A percentile compares a stretch with the other conserved stretches of the same genome.
These are phyloP conservation scores for Brassica hybrid DNA, from an alignment of 441 rosid species.

Conservation along the genomic window DNA sequence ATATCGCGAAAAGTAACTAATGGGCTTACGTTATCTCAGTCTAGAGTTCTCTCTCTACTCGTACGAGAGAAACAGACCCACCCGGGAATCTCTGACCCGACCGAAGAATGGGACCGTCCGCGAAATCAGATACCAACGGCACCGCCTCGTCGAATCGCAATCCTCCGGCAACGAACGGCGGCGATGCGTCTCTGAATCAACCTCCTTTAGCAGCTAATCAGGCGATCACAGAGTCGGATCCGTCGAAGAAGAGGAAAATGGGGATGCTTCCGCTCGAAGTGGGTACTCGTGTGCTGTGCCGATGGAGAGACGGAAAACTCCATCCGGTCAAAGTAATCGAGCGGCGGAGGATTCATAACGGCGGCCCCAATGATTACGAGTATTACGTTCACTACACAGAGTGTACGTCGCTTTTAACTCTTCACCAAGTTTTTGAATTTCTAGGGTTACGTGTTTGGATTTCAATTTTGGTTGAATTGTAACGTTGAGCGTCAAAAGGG, in stretches of 20 bases:
- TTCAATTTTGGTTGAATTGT: slow-evolving; percentile 5
- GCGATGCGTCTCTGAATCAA: slow-evolving; percentile 20
- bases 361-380: slow-evolving; percentile 75
- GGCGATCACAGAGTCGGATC: slow-evolving; percentile 50
- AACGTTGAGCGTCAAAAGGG: neutral
- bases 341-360: slow-evolving; percentile 64
- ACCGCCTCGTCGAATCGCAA: slow-evolving; percentile 45
- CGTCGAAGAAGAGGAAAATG: slow-evolving; percentile 62
- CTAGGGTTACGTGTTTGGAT: slow-evolving; percentile 22
- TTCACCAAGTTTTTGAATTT: slow-evolving; percentile 3
- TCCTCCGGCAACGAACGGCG: slow-evolving; percentile 36
- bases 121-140: slow-evolving; percentile 53
- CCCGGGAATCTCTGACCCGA: slow-evolving; percentile 32
- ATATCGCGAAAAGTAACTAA: neutral
- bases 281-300: slow-evolving; percentile 93
- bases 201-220: slow-evolving; percentile 27
- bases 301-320: slow-evolving; percentile 91
- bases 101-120: slow-evolving; percentile 68
- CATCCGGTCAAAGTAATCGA: slow-evolving; percentile 95
- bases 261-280: slow-evolving; percentile 81
- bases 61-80: slow-evolving; percentile 29
- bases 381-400: slow-evolving; percentile 94
- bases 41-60: neutral
- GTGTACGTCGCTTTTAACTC: slow-evolving; percentile 53
- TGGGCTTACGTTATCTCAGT: slow-evolving; percentile 8